Base-by-base conservation (phyloP, 768 basidiomycete genomes). In the Roridomyces roridus region DNA sequence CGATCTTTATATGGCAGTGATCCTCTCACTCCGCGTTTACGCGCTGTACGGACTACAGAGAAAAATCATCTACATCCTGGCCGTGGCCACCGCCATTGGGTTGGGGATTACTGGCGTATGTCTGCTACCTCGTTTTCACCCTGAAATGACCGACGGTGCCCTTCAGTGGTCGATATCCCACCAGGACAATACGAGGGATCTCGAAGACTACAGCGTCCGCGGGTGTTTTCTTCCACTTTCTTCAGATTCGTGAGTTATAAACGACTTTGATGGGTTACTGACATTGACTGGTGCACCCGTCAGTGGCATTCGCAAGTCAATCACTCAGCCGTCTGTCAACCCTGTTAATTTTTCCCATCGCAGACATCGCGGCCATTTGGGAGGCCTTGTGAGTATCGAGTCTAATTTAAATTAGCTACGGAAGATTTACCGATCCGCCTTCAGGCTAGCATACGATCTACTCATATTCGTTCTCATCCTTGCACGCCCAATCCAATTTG, bases 401-500 rank as follows among this genome's bases (percentile, higher is more conserved):
- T 18, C 26, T n/a, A n/a, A n/a, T n/a, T n/a, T n/a, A n/a, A n/a
- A n/a, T n/a, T n/a, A n/a, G n/a, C n/a, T n/a, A n/a, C n/a, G n/a
- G n/a, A n/a, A n/a, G n/a, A n/a, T n/a, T n/a, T n/a, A n/a, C n/a
- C n/a, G n/a, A n/a, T n/a, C n/a, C n/a, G n/a, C n/a, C n/a, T n/a
- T n/a, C n/a, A 50, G 48, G 26, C 20, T 50, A 4, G 48, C 25
- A 5, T 41, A 40, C 11, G 48, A 50, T 24, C 39, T 50, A 2
- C 48, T 50, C 8, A 50, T 50, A 28, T 50, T 50, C 24, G 48
- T 23, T 8, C 21, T 41, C 11, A 50, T 41, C 26, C 37, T 50
- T 23, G 17, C 20, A 21, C 48, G 28, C 26, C 9, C 37, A 14
- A 18, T 35, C 3, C 24, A 28, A 14, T 26, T 47, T 5, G 14